phyloP scores from a whole-genome alignment of 1,139 yeast genomes.

The Yamadazyma kanchanaburiensis region DNA sequence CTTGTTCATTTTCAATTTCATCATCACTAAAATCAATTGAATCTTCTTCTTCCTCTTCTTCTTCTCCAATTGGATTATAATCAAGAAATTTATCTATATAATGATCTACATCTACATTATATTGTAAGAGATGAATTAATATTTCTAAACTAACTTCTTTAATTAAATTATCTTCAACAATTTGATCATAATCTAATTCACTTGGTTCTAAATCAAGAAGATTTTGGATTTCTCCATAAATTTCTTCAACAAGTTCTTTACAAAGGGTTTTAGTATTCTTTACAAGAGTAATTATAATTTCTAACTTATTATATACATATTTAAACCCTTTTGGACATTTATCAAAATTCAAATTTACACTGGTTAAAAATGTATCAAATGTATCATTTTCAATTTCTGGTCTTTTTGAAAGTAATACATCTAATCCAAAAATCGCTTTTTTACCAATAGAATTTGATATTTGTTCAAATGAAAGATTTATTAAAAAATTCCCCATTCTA shows the following conservation, averaged over 20 bases:
- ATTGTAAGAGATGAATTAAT: constrained; percentile 26
- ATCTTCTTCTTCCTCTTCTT: constrained; percentile 42
- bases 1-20: constrained; percentile 23
- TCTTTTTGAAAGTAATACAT: constrained; percentile 30
- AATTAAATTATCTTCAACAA: constrained; percentile 31
- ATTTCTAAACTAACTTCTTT: constrained; percentile 48
- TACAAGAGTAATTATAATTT: constrained; percentile 8
- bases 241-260: constrained; percentile 3
- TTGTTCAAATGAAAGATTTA: constrained; percentile 35
- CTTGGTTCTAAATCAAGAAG: constrained; percentile 16
- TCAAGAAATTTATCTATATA: constrained; percentile 37
- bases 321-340: constrained; percentile 5
- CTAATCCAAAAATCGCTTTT: constrained; percentile 55
- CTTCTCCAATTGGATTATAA: constrained; percentile 56
- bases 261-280: constrained; percentile 6
- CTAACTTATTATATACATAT: constrained; percentile 6
- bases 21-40: constrained; percentile 40
- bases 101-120: background rate
- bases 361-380: constrained; percentile 6
- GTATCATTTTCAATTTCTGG: constrained; percentile 3
- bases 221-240: constrained; percentile 3
- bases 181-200: constrained; percentile 41
- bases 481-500: constrained; percentile 32
- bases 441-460: constrained; percentile 44
- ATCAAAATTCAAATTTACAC: constrained; percentile 6